These are phyloP conservation scores for Bryoerythrophyllum caledonicum DNA, from an alignment of 225 moss, liverwort and hornwort species.

Conservation along the genomic window DNA sequence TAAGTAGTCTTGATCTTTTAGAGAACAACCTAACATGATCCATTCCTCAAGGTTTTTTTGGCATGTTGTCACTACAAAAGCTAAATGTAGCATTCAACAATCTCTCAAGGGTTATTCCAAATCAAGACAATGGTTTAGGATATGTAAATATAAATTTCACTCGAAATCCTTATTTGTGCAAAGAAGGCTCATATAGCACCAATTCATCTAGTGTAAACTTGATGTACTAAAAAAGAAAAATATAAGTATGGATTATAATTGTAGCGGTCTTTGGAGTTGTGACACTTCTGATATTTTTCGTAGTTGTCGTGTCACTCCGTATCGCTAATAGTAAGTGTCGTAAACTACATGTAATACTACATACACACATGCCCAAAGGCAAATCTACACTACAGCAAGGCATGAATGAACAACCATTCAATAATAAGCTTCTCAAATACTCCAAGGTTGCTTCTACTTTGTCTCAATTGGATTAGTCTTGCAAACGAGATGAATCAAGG, in stretches of 20 bases:
- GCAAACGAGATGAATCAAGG: too few species aligned
- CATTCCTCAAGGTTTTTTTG: not conserved
- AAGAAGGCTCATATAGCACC: not conserved
- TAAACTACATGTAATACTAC: too few species aligned
- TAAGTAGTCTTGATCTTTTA: not conserved
- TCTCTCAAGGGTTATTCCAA: not conserved
- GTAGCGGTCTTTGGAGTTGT: slow-evolving; percentile 28
- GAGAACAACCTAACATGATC: not conserved
- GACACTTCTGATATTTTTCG: slow-evolving; percentile 23
- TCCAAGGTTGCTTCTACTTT: too few species aligned
- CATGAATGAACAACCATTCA: too few species aligned
- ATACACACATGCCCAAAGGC: too few species aligned
- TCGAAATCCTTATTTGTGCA: slow-evolving; percentile 4
- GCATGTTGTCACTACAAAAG: not conserved
- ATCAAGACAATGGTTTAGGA: not conserved
- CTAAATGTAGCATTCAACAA: slow-evolving; percentile 16
- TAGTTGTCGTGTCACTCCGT: slow-evolving; percentile 33
- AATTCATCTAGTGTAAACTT: not conserved
- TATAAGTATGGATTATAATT: slow-evolving; percentile 3
- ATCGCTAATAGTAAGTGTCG: too few species aligned
- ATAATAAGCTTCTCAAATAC: too few species aligned
- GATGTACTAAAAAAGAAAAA: not conserved
- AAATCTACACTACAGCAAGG: too few species aligned
- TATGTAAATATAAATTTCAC: slow-evolving; percentile 16
- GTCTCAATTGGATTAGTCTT: too few species aligned